Evolutionary conservation across 2,329 filamentous ascomycete species (phyloP), one percentile per base, ranked within the genome.

Genomic region (Harringtonia aguacate): DNA sequence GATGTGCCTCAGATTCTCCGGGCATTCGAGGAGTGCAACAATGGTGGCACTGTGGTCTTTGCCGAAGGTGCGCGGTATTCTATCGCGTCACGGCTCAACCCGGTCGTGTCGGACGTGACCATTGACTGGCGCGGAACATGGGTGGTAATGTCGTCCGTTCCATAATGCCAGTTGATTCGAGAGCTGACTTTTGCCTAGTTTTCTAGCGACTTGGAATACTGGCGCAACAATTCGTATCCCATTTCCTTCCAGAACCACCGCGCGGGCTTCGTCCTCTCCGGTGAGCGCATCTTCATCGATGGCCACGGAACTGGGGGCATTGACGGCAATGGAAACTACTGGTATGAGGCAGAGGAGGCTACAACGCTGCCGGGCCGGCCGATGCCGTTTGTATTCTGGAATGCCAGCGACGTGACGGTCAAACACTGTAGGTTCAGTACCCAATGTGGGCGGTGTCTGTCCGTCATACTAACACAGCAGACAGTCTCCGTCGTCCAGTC

Each of bases 321-420:
- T 39, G 54, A 73, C 44, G 72, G 72, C 7, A 73, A 73, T 47
- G 72, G 73, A 4, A 67, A 77, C 48, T 53, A 61, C 1, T 77
- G 73, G 73, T 77, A 77, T 48, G 65, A 58, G 17, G 66, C 58
- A 9, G 72, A 76, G 54, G 50, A 61, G 22, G 65, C 60, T 14
- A 49, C 55, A 7, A 75, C 70, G 0, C 64, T 64, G 43, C 64
- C 66, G 2, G 72, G 72, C 4, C 58, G 73, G 10, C 73, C 72
- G 0, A 77, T 77, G 72, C 71, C 72, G 0, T 75, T 77, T 46
- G 70, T 75, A 4, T 67, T 74, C 42, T 77, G 72, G 73, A 77
- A 76, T 49, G 68, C 72, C 4, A 68, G 64, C n/a, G 64, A 75
- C 43, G 71, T 76, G 3, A 58, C 60, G 4, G 70, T 77, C n/a